These are phyloP conservation scores for Mucor indicus DNA, from an alignment of 371 early-diverging fungal species.

Conservation along the genomic window DNA sequence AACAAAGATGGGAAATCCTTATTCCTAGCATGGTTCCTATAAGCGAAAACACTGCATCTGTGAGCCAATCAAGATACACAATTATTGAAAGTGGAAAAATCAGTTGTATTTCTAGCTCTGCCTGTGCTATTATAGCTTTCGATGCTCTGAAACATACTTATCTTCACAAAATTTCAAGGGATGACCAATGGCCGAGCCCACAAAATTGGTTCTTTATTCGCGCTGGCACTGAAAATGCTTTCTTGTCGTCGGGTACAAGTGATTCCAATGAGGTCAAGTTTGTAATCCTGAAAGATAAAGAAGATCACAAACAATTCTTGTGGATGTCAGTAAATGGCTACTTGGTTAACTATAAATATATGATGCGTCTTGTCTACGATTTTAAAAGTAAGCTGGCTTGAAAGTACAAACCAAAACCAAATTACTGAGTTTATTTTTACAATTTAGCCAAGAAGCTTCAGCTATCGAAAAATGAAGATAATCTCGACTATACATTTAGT, in stretches of 20 bases:
- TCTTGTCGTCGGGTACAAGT: constrained; percentile 29
- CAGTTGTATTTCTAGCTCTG: constrained; percentile 18
- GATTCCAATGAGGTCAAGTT: constrained; percentile 24
- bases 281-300: constrained; percentile 23
- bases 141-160: constrained; percentile 31
- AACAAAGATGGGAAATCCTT: constrained; percentile 42
- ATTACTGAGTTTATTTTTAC: background rate
- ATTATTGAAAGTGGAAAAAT: constrained; percentile 36
- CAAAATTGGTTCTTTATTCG: constrained; percentile 44
- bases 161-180: constrained; percentile 22
- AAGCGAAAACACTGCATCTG: constrained; percentile 3
- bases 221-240: constrained; percentile 30
- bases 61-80: constrained; percentile 27
- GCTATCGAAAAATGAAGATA: constrained; percentile 21
- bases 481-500: constrained; percentile 22
- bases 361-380: constrained; percentile 31
- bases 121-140: constrained; percentile 26
- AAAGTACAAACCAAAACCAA: no score
- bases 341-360: constrained; percentile 52
- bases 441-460: constrained; percentile 25
- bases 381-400: constrained; percentile 12
- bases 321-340: constrained; percentile 52
- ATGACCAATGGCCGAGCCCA: constrained; percentile 28
- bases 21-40: constrained; percentile 35
- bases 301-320: constrained; percentile 41